These are phyloP conservation scores for Chlorophyllum brunneum DNA, from an alignment of 768 basidiomycete genomes.

Conservation along the genomic window DNA sequence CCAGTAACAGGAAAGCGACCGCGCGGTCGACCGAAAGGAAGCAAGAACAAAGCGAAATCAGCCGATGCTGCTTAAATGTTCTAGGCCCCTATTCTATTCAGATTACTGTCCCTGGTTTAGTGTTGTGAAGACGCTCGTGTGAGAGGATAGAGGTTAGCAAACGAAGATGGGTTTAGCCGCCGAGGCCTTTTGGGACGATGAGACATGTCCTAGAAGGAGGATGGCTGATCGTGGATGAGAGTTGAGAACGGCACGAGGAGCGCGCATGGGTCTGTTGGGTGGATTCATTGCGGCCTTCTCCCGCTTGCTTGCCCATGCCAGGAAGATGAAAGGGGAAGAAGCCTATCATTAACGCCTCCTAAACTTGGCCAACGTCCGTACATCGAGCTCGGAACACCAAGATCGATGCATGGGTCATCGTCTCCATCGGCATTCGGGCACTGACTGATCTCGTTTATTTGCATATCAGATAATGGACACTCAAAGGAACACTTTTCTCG, in stretches of 20 bases:
- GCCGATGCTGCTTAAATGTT: constrained; percentile 1
- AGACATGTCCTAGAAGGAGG: neutral
- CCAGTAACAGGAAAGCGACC: constrained; percentile 43
- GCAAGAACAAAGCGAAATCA: constrained; percentile 47
- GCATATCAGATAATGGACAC: neutral
- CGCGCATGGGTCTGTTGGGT: constrained; percentile 3
- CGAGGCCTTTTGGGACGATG: neutral
- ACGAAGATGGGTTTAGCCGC: neutral
- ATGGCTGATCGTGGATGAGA: neutral
- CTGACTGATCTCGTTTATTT: neutral
- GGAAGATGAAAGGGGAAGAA: neutral
- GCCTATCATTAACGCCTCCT: neutral
- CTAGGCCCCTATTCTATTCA: neutral
- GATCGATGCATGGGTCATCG: neutral
- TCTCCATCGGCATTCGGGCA: neutral
- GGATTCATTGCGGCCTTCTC: neutral
- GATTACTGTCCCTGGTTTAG: neutral
- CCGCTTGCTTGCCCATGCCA: neutral
- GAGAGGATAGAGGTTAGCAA: neutral
- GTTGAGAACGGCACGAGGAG: neutral
- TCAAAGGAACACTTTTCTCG: neutral
- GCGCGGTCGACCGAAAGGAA: constrained; percentile 66
- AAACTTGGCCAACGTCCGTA: neutral
- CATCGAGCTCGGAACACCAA: neutral
- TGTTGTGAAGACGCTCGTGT: neutral